phyloP scores from a whole-genome alignment of 768 basidiomycete genomes.

The Agaricus blazei region DNA sequence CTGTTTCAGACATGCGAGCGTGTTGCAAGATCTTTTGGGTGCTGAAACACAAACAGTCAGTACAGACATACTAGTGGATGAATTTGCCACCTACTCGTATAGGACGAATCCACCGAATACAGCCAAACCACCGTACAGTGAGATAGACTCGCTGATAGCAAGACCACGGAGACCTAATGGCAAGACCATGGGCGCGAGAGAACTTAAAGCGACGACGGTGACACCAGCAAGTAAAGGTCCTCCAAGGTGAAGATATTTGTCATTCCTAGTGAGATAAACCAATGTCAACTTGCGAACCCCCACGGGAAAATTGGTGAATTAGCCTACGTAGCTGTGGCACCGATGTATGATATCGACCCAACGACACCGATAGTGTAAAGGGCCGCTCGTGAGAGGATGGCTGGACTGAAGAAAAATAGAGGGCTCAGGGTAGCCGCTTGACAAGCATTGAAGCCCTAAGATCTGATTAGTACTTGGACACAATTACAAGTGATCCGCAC shows the following conservation, averaged over 20 bases:
- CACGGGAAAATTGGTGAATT: not conserved
- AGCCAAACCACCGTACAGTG: constrained; percentile 84
- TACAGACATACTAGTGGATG: not conserved
- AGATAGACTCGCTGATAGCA: constrained; percentile 71
- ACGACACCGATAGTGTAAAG: constrained; percentile 85
- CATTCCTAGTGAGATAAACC: constrained; percentile 38
- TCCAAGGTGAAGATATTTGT: constrained; percentile 82
- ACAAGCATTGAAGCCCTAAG: constrained; percentile 76
- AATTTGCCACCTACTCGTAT: constrained; percentile 57
- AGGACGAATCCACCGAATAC: constrained; percentile 86
- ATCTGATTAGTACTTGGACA: constrained; percentile 1
- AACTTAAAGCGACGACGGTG: constrained; percentile 80
- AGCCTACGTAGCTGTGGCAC: constrained; percentile 75
- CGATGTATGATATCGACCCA: constrained; percentile 82
- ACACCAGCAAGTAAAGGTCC: constrained; percentile 87
- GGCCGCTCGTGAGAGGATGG: constrained; percentile 80
- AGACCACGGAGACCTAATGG: constrained; percentile 77
- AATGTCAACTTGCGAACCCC: not conserved
- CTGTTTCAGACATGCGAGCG: constrained; percentile 67
- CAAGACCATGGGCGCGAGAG: constrained; percentile 87
- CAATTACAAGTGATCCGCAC: not conserved
- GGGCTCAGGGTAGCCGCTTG: constrained; percentile 86
- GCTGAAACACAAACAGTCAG: constrained; percentile 28
- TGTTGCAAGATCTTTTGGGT: constrained; percentile 83
- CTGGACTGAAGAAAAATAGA: constrained; percentile 84